Conservation (phyloP, 1,284 basidiomycete genomes). For the Microbotryum lychnidis-dioicae region DNA sequence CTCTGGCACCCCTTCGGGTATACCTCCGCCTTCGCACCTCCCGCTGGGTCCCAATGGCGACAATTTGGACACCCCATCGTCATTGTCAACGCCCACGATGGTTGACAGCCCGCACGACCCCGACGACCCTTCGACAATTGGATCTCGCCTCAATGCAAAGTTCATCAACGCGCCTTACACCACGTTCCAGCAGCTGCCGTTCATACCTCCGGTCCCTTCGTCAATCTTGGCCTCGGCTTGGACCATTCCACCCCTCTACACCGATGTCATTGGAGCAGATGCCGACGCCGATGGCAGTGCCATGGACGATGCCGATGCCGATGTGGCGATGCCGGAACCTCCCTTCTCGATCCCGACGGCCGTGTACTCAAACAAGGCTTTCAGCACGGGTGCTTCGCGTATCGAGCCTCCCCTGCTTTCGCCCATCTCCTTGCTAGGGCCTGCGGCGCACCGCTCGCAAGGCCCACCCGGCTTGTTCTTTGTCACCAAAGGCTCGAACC, state of each 20-base stretch:
- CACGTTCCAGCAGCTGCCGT: slow-evolving; percentile 75
- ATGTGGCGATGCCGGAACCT: background rate
- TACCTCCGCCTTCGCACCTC: background rate
- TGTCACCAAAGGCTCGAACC: slow-evolving; percentile 72
- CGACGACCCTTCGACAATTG: background rate
- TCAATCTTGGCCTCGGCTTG: slow-evolving; percentile 78
- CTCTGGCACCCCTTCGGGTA: background rate
- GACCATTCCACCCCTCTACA: slow-evolving; percentile 76
- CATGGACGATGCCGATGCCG: background rate
- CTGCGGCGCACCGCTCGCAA: slow-evolving; percentile 57
- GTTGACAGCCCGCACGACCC: background rate
- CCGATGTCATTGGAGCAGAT: slow-evolving; percentile 51
- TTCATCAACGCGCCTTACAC: slow-evolving; percentile 48
- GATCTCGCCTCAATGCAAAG: too few relatives aligned
- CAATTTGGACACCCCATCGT: too few relatives aligned
- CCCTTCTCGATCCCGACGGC: background rate
- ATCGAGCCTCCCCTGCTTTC: slow-evolving; percentile 53
- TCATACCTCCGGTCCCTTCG: slow-evolving; percentile 70
- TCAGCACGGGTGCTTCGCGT: slow-evolving; percentile 17
- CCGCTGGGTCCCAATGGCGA: background rate
- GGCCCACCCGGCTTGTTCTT: slow-evolving; percentile 78
- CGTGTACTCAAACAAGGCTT: slow-evolving; percentile 11
- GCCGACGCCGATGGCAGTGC: background rate
- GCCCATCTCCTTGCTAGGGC: slow-evolving; percentile 69
- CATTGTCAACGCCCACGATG: too few relatives aligned